Evolutionary conservation across 768 basidiomycete genomes (phyloP).

Genomic region (Calocybe indica): DNA sequence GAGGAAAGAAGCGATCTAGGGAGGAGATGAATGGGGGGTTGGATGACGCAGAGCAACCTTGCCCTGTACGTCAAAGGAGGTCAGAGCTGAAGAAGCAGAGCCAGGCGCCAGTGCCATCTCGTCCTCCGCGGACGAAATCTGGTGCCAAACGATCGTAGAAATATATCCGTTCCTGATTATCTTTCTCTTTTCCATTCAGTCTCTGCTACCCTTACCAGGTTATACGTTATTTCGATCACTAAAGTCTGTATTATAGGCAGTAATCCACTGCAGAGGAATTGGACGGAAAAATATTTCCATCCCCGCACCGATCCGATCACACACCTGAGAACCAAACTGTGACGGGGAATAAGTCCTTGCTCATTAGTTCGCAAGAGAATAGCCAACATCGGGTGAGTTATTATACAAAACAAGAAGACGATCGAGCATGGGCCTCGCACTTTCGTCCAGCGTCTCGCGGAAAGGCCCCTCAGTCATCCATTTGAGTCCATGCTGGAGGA

Average conservation of each 20-base stretch:
- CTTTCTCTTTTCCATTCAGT: too few relatives aligned
- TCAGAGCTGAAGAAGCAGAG: background rate
- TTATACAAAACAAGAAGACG: constrained; percentile 50
- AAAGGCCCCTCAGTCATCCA: constrained; percentile 64
- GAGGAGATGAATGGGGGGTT: background rate
- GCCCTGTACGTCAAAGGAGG: background rate
- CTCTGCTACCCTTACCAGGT: too few relatives aligned
- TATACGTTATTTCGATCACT: too few relatives aligned
- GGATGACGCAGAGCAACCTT: background rate
- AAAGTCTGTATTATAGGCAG: too few relatives aligned
- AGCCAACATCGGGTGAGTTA: constrained; percentile 39
- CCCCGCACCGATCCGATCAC: too few relatives aligned
- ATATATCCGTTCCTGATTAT: too few relatives aligned
- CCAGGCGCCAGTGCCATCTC: too few relatives aligned
- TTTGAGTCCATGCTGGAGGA: constrained; percentile 66
- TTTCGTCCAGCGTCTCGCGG: constrained; percentile 33
- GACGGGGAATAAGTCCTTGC: background rate
- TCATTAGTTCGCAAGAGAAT: constrained; percentile 33
- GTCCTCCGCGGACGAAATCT: too few relatives aligned
- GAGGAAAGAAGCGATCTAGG: constrained; percentile 5
- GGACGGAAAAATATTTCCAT: too few relatives aligned
- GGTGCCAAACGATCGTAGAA: too few relatives aligned
- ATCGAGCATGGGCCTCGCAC: constrained; percentile 50
- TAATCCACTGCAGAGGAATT: too few relatives aligned
- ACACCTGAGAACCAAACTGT: too few relatives aligned